Evolutionary conservation across 768 basidiomycete genomes (phyloP).

Genomic region (Suillus decipiens): DNA sequence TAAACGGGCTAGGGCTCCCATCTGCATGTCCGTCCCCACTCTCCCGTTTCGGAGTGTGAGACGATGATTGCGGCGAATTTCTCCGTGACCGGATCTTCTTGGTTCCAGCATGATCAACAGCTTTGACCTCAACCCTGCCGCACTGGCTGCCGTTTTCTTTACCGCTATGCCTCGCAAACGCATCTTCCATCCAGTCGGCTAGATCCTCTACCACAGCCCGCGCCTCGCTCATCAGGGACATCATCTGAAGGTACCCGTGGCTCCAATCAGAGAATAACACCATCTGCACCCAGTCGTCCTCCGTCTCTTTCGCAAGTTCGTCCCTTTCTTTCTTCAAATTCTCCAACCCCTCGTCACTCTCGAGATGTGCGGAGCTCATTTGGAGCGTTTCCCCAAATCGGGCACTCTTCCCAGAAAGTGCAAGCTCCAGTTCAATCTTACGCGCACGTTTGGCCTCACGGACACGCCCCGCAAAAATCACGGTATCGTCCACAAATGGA

Average conservation of each 20-base stretch:
- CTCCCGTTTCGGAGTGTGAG: constrained; percentile 26
- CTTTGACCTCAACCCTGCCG: constrained; percentile 18
- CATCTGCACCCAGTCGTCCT: constrained; percentile 95
- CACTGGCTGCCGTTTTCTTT: constrained; percentile 27
- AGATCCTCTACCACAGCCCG: constrained; percentile 76
- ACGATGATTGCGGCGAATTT: constrained; percentile 21
- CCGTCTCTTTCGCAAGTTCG: constrained; percentile 64
- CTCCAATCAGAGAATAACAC: constrained; percentile 96
- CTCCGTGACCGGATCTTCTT: constrained; percentile 30
- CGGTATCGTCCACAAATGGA: constrained; percentile 96
- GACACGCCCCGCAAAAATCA: constrained; percentile 94
- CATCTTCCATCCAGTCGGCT: constrained; percentile 88
- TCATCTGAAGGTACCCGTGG: constrained; percentile 97
- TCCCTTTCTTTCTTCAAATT: constrained; percentile 61
- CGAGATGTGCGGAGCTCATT: constrained; percentile 50
- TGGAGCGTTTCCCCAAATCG: constrained; percentile 62
- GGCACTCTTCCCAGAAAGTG: constrained; percentile 60
- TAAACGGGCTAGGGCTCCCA: constrained; percentile 32
- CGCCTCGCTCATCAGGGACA: constrained; percentile 80
- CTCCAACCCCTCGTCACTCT: constrained; percentile 32
- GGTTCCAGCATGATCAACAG: constrained; percentile 13
- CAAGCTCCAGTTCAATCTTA: constrained; percentile 69
- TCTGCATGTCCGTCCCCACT: constrained; percentile 8
- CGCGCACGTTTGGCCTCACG: constrained; percentile 90
- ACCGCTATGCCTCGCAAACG: constrained; percentile 49